Conservation (phyloP, 2,329 filamentous ascomycete species). For the Aspergillus vadensis region DNA sequence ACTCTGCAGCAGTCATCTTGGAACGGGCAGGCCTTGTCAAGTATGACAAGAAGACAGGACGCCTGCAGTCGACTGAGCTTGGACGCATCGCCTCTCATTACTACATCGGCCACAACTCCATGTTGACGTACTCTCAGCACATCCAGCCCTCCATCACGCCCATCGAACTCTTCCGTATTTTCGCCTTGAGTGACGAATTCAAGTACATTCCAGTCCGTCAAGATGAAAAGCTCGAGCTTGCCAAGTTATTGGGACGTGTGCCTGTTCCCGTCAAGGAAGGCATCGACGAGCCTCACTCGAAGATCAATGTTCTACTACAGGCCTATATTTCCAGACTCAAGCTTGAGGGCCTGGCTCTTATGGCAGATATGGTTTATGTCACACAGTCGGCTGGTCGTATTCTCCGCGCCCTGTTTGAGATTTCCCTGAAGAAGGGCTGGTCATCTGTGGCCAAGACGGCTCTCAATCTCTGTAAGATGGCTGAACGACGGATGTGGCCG, state of each 20-base stretch:
- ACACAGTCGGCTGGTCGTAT: slow-evolving; percentile 98
- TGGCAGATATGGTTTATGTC: slow-evolving; percentile 98
- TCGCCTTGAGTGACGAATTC: slow-evolving; percentile 95
- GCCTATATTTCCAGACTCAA: slow-evolving; percentile 95
- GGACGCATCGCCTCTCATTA: slow-evolving; percentile 97
- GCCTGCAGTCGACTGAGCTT: slow-evolving; percentile 86
- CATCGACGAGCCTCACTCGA: slow-evolving; percentile 93
- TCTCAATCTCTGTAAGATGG: slow-evolving; percentile 96
- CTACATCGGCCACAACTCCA: slow-evolving; percentile 94
- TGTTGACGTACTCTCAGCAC: slow-evolving; percentile 95
- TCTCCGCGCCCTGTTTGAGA: slow-evolving; percentile 92
- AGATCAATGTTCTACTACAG: slow-evolving; percentile 96
- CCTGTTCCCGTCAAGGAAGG: slow-evolving; percentile 97
- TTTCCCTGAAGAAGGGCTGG: slow-evolving; percentile 96
- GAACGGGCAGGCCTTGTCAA: slow-evolving; percentile 88
- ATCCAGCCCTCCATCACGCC: slow-evolving; percentile 90
- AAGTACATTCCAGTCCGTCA: slow-evolving; percentile 98
- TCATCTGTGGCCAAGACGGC: slow-evolving; percentile 88
- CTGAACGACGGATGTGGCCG: slow-evolving; percentile 99
- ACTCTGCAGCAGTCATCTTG: slow-evolving; percentile 84
- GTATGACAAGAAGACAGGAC: slow-evolving; percentile 92
- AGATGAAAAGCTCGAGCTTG: slow-evolving; percentile 94
- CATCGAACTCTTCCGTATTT: slow-evolving; percentile 95
- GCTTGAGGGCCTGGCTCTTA: slow-evolving; percentile 88
- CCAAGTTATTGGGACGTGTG: slow-evolving; percentile 84